Evolutionary conservation across 768 basidiomycete species (phyloP), one percentile per base, ranked within the genome.

Genomic region (Gloeophyllum trabeum): DNA sequence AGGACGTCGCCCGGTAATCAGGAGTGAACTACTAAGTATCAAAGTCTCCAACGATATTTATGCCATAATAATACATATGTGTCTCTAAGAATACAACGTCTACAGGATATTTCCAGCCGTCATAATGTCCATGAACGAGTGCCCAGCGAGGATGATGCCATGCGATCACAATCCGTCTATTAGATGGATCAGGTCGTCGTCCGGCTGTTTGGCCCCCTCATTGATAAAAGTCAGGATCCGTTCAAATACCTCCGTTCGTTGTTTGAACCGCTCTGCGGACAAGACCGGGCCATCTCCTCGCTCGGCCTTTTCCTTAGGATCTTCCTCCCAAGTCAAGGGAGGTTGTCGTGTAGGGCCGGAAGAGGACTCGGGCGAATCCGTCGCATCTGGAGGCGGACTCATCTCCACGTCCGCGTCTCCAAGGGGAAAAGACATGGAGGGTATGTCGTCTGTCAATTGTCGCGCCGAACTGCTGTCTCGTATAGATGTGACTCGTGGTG

Each of bases 221-320:
- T 69, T 65, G 10, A 89, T 67, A 56, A 80, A 83, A 47, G 59
- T 66, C 65, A 88, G 58, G 44, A 90, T 48, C 24, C 56, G 56
- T 54, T 87, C 80, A 54, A 88, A 88, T 45, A 83, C 71, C 47
- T 76, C 73, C 40, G 71, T 81, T 26, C 86, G 69, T 59, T 82
- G 78, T 28, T 60, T 61, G 56, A 77, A 86, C 48, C 72, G 62
- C 26, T 65, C 66, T 1, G 67, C 64, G 2, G 71, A 62, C 41
- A 75, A 41, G 21, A 44, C 47, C 40, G 53, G 47, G 39, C 50
- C 53, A 6, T 43, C 49, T 6, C 47, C 50, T 14, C 34, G 43
- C 12, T 32, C 24, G 41, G 49, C 48, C 18, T 35, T 34, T 40
- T 61, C 61, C 16, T 51, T 46, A 0, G 59, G 54, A 34, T 61